These are phyloP conservation scores for Xylaria longipes DNA, from an alignment of 495 filamentous ascomycete species.

Conservation along the genomic window DNA sequence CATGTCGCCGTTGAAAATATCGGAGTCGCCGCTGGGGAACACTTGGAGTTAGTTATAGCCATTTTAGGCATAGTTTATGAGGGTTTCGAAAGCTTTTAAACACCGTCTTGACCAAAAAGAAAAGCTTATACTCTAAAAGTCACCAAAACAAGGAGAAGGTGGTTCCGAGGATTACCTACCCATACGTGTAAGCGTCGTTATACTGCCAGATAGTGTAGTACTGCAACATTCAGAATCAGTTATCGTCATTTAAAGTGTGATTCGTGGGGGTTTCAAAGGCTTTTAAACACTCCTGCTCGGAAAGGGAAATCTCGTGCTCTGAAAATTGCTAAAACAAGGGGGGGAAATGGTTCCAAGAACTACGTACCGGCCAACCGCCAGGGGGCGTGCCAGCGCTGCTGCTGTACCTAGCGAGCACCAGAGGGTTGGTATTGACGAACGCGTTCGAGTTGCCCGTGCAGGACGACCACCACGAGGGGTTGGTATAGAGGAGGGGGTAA, in stretches of 20 bases:
- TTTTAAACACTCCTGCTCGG: no score
- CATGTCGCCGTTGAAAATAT: constrained; percentile 57
- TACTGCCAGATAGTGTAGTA: constrained; percentile 69
- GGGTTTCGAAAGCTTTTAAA: neutral
- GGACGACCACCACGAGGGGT: constrained; percentile 65
- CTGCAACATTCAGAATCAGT: no score
- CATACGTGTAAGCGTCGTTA: constrained; percentile 50
- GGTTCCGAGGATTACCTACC: neutral
- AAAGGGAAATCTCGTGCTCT: no score
- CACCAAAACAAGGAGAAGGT: neutral
- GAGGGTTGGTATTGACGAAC: constrained; percentile 59
- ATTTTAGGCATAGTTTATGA: neutral
- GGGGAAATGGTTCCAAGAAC: no score
- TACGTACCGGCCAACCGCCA: constrained; percentile 66
- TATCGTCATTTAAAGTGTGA: no score
- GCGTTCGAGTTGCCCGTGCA: constrained; percentile 64
- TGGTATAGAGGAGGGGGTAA: constrained; percentile 68
- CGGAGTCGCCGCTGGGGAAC: constrained; percentile 50
- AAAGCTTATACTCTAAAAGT: neutral
- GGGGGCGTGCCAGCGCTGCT: constrained; percentile 59
- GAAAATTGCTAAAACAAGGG: no score
- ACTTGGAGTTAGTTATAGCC: neutral
- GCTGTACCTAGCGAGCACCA: constrained; percentile 64
- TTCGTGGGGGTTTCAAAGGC: no score
- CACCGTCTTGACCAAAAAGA: neutral